Percentiles rank a stretch among this genome's conserved stretches.
Evolutionary conservation across 441 rosid genomes (phyloP).

Genomic region (Rhodomyrtus psidioides): DNA sequence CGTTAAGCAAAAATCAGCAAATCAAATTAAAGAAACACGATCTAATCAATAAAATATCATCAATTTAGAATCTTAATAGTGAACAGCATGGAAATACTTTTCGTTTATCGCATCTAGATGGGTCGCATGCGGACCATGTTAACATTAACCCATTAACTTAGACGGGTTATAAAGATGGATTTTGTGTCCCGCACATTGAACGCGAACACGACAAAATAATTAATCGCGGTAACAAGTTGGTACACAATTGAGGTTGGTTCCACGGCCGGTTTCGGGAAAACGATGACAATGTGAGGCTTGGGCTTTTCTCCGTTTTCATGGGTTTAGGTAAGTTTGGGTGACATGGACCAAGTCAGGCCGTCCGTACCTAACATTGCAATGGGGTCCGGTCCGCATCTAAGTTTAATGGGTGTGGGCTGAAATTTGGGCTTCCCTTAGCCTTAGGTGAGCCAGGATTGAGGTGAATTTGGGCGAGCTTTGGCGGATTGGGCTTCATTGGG

Average conservation of each 20-base stretch:
- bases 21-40: neutral
- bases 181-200: neutral
- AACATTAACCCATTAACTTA: neutral
- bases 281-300: neutral
- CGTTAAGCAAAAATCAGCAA: neutral
- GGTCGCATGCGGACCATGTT: fast-evolving
- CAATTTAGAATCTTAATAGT: neutral
- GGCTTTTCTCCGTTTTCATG: neutral
- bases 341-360: no score
- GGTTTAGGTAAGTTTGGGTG: neutral
- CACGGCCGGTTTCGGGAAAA: no score
- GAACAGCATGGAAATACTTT: neutral
- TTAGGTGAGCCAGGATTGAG: neutral
- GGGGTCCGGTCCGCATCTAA: neutral
- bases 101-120: neutral
- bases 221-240: neutral
- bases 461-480: neutral
- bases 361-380: no score
- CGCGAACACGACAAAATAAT: neutral
- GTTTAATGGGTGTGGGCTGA: neutral
- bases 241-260: neutral
- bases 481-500: neutral
- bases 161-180: neutral
- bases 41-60: neutral
- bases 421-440: neutral